These are phyloP conservation scores for Erysimum cheiri DNA, from an alignment of 441 rosid genomes.

Conservation along the genomic window DNA sequence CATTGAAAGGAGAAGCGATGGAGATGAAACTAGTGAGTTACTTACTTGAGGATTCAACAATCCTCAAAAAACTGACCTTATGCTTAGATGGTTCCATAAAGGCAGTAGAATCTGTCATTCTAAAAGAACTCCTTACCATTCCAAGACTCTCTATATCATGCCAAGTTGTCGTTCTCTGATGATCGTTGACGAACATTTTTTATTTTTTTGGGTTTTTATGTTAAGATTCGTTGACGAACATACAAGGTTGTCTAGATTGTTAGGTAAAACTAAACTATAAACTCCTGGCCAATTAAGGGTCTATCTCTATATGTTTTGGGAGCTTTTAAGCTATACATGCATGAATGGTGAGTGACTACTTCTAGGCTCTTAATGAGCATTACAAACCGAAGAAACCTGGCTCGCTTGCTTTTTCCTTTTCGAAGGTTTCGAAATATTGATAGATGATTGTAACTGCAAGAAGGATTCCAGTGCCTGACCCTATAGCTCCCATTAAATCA, in stretches of 20 bases:
- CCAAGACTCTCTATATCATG: neutral
- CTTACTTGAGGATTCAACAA: constrained; percentile 9
- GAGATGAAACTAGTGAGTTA: constrained; percentile 22
- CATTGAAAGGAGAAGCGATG: neutral
- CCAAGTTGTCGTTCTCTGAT: neutral
- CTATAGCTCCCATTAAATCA: constrained; percentile 86
- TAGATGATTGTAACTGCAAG: constrained; percentile 82
- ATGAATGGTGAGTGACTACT: neutral
- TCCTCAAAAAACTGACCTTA: constrained; percentile 18
- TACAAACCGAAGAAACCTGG: constrained; percentile 47
- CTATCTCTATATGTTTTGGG: neutral
- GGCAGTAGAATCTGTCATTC: neutral
- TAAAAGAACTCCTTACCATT: neutral
- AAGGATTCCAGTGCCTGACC: constrained; percentile 69
- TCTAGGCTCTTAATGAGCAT: neutral
- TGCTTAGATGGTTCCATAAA: neutral
- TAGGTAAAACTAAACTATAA: neutral
- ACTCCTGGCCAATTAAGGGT: neutral
- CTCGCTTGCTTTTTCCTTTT: constrained; percentile 76
- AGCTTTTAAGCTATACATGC: neutral
- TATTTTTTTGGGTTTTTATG: too few relatives aligned
- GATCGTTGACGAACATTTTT: too few relatives aligned
- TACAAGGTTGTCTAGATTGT: neutral
- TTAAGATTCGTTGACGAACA: too few relatives aligned
- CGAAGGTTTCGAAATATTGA: constrained; percentile 92